Evolutionary conservation across 169 alveolate genomes (phyloP).

Genomic region (Condylostoma magnum): DNA sequence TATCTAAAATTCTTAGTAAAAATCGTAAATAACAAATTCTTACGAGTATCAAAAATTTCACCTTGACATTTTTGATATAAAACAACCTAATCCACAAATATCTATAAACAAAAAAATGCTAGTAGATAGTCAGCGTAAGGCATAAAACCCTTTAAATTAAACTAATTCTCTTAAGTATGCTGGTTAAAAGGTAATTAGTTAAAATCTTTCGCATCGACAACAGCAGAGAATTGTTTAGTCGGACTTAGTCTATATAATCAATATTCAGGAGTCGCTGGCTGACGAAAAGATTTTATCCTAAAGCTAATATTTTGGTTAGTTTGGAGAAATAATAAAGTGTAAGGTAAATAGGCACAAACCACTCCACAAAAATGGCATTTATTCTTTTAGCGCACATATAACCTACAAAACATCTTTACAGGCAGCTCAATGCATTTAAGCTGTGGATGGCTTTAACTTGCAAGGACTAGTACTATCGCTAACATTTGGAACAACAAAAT

Average conservation of each 20-base stretch:
- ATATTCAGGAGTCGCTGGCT: constrained; percentile 7
- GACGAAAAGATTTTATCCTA: constrained; percentile 33
- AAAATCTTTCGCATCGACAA: no score
- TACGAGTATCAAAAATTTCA: no score
- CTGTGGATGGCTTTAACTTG: constrained; percentile 42
- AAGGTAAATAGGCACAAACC: constrained; percentile 33
- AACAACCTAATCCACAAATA: no score
- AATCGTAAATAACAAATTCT: no score
- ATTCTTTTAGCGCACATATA: constrained; percentile 60
- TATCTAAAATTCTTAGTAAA: no score
- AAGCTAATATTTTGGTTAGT: constrained; percentile 46
- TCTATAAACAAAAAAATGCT: no score
- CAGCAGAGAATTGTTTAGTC: constrained; percentile 1
- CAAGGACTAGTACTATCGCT: constrained; percentile 36
- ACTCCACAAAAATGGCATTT: constrained; percentile 16
- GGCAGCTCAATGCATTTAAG: constrained; percentile 56
- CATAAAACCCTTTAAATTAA: no score
- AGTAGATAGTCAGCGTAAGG: no score
- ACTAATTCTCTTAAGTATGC: no score
- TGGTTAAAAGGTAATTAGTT: no score
- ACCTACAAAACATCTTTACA: constrained; percentile 53
- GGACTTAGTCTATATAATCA: constrained; percentile 4
- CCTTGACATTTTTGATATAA: no score
- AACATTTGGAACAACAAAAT: constrained; percentile 72
- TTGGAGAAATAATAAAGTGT: constrained; percentile 35